Percentiles rank a stretch among this genome's conserved stretches.
These are phyloP conservation scores for Arxiozyma bovina DNA, from an alignment of 1,139 yeast genomes.

Conservation along the genomic window DNA sequence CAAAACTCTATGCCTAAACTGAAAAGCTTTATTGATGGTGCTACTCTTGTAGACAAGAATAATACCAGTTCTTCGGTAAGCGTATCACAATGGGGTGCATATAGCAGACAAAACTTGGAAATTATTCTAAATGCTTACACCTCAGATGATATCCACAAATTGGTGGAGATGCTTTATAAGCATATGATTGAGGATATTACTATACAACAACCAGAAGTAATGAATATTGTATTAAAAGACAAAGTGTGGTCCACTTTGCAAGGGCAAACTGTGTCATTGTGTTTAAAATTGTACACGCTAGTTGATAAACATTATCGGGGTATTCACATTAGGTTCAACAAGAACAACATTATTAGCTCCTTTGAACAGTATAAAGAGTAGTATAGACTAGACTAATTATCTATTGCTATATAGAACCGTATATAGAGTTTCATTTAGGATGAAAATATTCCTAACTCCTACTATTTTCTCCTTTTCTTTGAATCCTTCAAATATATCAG, in stretches of 20 bases:
- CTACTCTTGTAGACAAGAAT: slow-evolving; percentile 35
- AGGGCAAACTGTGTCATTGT: slow-evolving; percentile 40
- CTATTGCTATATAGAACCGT: neutral
- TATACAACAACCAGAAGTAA: slow-evolving; percentile 12
- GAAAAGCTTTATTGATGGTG: slow-evolving; percentile 55
- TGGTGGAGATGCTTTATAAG: slow-evolving; percentile 46
- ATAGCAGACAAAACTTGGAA: slow-evolving; percentile 50
- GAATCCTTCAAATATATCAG: too few relatives aligned
- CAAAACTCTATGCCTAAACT: slow-evolving; percentile 57
- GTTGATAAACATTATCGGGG: slow-evolving; percentile 40
- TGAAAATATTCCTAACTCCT: neutral
- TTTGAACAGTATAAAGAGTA: slow-evolving; percentile 31
- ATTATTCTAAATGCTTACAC: slow-evolving; percentile 51
- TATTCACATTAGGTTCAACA: slow-evolving; percentile 34
- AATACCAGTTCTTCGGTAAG: slow-evolving; percentile 37
- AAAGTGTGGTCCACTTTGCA: slow-evolving; percentile 47
- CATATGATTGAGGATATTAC: slow-evolving; percentile 6
- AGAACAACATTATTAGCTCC: slow-evolving; percentile 37
- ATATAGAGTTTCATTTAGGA: neutral
- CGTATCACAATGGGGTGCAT: slow-evolving; percentile 55
- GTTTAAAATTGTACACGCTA: slow-evolving; percentile 35
- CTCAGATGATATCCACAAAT: slow-evolving; percentile 46
- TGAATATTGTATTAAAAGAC: slow-evolving; percentile 34
- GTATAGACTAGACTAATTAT: neutral
- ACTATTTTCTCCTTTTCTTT: neutral